Evolutionary conservation across 305 asterid genomes (phyloP).

Genomic region (Solanum chacoense): DNA sequence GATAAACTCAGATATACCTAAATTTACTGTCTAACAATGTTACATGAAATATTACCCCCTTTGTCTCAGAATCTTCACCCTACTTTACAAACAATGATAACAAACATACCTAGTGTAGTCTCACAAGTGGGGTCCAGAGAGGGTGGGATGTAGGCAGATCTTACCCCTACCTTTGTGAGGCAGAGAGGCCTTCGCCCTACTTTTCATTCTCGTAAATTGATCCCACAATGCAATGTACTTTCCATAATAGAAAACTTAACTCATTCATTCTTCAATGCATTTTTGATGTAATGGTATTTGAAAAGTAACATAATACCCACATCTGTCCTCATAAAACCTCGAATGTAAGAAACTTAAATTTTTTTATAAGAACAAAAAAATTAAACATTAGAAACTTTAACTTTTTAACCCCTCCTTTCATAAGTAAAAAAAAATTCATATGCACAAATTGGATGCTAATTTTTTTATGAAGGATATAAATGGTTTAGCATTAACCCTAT

Average conservation of each 20-base stretch:
- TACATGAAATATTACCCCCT: background rate
- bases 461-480: background rate
- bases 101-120: background rate
- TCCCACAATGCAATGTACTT: background rate
- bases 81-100: background rate
- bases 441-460: background rate
- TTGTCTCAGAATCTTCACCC: background rate
- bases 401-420: background rate
- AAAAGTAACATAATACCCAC: background rate
- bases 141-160: background rate
- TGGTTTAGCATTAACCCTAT: background rate
- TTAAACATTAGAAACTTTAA: background rate
- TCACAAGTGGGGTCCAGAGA: background rate
- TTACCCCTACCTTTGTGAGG: background rate
- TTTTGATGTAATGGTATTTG: background rate
- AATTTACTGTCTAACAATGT: background rate
- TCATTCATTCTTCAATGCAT: background rate
- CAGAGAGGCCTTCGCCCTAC: background rate
- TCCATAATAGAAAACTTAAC: background rate
- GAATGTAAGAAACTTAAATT: background rate
- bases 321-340: background rate
- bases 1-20: background rate
- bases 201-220: background rate
- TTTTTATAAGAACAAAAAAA: background rate
- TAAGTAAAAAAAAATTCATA: background rate